These are phyloP conservation scores for Malania oleifera DNA, from an alignment of 164 flowering plant species.

Conservation along the genomic window DNA sequence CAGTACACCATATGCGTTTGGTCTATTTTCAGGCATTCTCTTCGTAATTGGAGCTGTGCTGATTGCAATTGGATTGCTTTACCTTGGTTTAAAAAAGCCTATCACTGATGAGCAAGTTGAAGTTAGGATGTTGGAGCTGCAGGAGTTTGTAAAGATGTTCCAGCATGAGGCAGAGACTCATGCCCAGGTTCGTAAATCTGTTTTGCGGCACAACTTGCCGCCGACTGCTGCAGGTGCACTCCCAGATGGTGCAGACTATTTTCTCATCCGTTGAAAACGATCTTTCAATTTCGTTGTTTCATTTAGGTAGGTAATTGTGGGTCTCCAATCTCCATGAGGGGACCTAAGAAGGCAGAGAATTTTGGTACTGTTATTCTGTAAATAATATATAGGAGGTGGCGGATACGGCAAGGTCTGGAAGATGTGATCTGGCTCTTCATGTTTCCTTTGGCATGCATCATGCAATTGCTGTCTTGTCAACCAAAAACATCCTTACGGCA, in stretches of 20 bases:
- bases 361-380: too few relatives aligned
- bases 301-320: too few relatives aligned
- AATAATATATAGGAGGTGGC: too few relatives aligned
- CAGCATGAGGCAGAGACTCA: conserved; percentile 95
- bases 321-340: too few relatives aligned
- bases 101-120: conserved; percentile 58
- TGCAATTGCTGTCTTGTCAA: too few relatives aligned
- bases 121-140: conserved; percentile 74
- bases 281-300: too few relatives aligned
- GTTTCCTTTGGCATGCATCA: too few relatives aligned
- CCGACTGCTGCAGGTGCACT: conserved; percentile 45
- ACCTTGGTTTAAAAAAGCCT: conserved; percentile 71
- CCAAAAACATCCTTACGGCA: too few relatives aligned
- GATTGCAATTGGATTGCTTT: conserved; percentile 55
- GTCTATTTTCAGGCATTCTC: conserved; percentile 57
- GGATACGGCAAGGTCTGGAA: too few relatives aligned
- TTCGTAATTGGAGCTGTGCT: conserved; percentile 51
- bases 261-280: conserved; percentile 24
- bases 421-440: too few relatives aligned
- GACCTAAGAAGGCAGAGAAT: too few relatives aligned
- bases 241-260: conserved; percentile 32
- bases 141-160: conserved; percentile 78
- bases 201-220: conserved; percentile 35
- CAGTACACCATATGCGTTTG: conserved; percentile 82
- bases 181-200: conserved; percentile 61